Conservation (phyloP, 2,329 filamentous ascomycete genomes). For the Raffaelea ambrosiae region DNA sequence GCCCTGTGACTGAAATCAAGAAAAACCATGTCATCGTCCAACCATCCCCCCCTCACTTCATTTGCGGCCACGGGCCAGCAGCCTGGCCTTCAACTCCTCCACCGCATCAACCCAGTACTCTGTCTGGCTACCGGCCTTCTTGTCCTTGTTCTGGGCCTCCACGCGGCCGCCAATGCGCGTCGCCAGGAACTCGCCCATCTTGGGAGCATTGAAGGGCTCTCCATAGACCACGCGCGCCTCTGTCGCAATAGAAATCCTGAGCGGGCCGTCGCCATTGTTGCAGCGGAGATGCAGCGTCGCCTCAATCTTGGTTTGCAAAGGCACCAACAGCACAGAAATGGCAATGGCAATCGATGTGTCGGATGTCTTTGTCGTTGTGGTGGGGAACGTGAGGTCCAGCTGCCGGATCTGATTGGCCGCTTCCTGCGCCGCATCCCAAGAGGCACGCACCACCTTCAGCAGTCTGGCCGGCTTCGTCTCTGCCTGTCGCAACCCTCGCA, state of each 20-base stretch:
- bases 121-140: conserved; percentile 17
- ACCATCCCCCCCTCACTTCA: conserved; percentile 10
- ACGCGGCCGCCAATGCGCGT: conserved; percentile 39
- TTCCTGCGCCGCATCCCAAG: conserved; percentile 57
- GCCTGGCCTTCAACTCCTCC: conserved; percentile 44
- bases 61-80: conserved; percentile 49
- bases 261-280: too few relatives aligned
- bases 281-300: conserved; percentile 44
- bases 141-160: conserved; percentile 22
- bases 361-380: conserved; percentile 51
- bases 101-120: conserved; percentile 46
- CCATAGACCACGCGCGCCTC: conserved; percentile 57
- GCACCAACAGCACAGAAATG: conserved; percentile 52
- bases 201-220: conserved; percentile 66
- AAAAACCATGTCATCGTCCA: neutral
- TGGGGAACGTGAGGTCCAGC: conserved; percentile 57
- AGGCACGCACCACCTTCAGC: conserved; percentile 47
- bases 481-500: conserved; percentile 53
- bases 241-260: neutral
- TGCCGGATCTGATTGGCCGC: conserved; percentile 53
- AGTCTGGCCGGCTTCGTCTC: conserved; percentile 49
- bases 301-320: conserved; percentile 61
- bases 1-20: neutral
- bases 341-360: conserved; percentile 58
- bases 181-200: conserved; percentile 63